Evolutionary conservation across 2,329 filamentous ascomycete genomes (phyloP).

Genomic region (Hypomyces rosellus): DNA sequence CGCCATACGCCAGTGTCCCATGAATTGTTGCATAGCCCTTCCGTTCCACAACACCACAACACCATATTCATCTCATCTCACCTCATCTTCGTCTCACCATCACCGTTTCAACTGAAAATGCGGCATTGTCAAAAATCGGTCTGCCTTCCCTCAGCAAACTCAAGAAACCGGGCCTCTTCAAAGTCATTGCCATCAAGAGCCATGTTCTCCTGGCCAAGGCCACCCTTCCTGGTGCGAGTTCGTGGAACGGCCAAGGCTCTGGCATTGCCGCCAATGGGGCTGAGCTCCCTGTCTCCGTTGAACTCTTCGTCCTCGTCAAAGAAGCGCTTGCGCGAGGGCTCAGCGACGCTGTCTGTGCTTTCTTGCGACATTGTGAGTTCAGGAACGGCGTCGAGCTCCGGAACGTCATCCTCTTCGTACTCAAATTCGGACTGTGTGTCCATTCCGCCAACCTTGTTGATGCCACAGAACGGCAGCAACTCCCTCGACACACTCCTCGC

Average conservation of each 20-base stretch:
- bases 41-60: neutral
- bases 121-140: conserved; percentile 25
- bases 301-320: conserved; percentile 39
- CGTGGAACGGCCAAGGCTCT: conserved; percentile 45
- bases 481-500: conserved; percentile 43
- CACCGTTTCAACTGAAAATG: neutral
- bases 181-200: conserved; percentile 48
- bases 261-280: conserved; percentile 30
- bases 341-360: conserved; percentile 35
- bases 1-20: neutral
- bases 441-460: conserved; percentile 67
- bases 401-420: conserved; percentile 22
- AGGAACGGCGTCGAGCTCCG: conserved; percentile 35
- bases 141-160: conserved; percentile 36
- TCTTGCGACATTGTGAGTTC: conserved; percentile 51
- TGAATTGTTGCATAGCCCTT: neutral
- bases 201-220: conserved; percentile 42
- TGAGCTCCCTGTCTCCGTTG: conserved; percentile 29
- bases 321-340: conserved; percentile 40
- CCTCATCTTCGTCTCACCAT: neutral
- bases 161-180: conserved; percentile 62
- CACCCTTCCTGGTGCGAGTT: conserved; percentile 19
- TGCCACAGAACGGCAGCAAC: conserved; percentile 72
- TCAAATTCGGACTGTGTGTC: conserved; percentile 48
- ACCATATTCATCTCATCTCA: neutral